phyloP scores from a whole-genome alignment of 176 grass and related monocot species.

The Urochloa ruziziensis region DNA sequence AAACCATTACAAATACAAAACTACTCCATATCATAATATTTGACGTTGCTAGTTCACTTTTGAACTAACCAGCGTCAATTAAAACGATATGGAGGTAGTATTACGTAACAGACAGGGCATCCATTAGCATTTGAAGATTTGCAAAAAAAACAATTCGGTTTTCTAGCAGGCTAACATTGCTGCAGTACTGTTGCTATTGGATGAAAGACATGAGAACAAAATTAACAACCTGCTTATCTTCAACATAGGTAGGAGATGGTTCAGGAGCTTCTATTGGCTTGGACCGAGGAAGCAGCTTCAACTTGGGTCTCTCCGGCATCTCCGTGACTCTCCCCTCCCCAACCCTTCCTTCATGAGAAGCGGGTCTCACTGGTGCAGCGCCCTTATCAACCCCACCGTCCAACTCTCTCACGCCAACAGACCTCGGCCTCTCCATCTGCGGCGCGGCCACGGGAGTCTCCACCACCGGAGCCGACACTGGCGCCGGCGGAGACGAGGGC shows the following conservation, averaged over 20 bases:
- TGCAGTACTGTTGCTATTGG: background rate
- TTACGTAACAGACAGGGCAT: slow-evolving; percentile 14
- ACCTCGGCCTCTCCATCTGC: slow-evolving; percentile 56
- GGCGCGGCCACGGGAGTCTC: slow-evolving; percentile 26
- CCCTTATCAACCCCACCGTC: slow-evolving; percentile 47
- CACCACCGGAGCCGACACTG: slow-evolving; percentile 22
- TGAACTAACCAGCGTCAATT: too few species aligned
- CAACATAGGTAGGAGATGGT: slow-evolving; percentile 41
- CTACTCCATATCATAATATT: too few species aligned
- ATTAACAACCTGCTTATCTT: slow-evolving; percentile 68
- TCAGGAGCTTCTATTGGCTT: slow-evolving; percentile 62
- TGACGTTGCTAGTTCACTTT: too few species aligned
- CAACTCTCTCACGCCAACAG: slow-evolving; percentile 47
- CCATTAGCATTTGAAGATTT: background rate
- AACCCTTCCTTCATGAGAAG: slow-evolving; percentile 64
- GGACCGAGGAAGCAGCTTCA: slow-evolving; percentile 81
- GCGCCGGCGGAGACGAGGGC: slow-evolving; percentile 46
- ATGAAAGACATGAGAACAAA: background rate
- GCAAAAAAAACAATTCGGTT: background rate
- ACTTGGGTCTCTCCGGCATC: slow-evolving; percentile 60
- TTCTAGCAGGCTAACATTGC: background rate
- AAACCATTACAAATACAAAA: slow-evolving; percentile 1
- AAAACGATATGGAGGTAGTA: too few species aligned
- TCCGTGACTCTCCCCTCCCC: slow-evolving; percentile 41
- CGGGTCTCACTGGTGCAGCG: slow-evolving; percentile 43